Base-by-base conservation (phyloP, 441 rosid genomes). In the Flueggea neowawraea region DNA sequence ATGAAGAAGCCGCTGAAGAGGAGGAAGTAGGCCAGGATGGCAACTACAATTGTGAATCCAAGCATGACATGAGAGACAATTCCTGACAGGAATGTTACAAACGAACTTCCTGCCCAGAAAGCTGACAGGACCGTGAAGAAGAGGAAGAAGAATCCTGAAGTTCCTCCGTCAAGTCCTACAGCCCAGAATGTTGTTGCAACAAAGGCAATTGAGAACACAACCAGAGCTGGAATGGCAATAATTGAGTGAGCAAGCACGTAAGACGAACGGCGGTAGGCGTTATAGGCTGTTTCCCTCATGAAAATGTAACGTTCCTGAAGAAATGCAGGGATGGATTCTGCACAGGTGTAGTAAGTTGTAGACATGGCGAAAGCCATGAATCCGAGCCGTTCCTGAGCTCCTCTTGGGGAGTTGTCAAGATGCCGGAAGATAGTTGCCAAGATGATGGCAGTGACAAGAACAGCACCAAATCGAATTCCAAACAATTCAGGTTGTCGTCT, bases 1-100 rank as follows among this genome's bases (percentile, higher is more conserved):
- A 91, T 87, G 89, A 89, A 89, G 83, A 91, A 89, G 22, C 97
- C 97, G 8, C 96, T 89, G 79, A 91, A 87, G 33, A 91, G 87
- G 10, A 89, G 79, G 75, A 87, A 89, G 61, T 91, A 91, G 6
- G 97, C 91, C 12, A 91, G 63, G 52, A 89, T 79, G 62, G 96
- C 94, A 0, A 89, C 90, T 0, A 91, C 96, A 5, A 91, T 70
- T 0, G 95, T 89, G 84, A 87, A 89, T 4, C 89, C 96, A 0
- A 91, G 69, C 92, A 87, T 85, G 6, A 89, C 92, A 22, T 89
- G 89, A 0, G 96, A 79, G n/a, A 91, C 89, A 2, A 91, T 60
- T 6, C 96, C 96, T 2, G 96, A 87, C 9, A 91, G 74, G 77
- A 91, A 91, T 2, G 97, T 91, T 0, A 89, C 97, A 61, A 91